A percentile compares a stretch with the other conserved stretches of the same genome.
These are phyloP conservation scores for Globisporangium barbulae DNA, from an alignment of 352 stramenopile species.

Conservation along the genomic window DNA sequence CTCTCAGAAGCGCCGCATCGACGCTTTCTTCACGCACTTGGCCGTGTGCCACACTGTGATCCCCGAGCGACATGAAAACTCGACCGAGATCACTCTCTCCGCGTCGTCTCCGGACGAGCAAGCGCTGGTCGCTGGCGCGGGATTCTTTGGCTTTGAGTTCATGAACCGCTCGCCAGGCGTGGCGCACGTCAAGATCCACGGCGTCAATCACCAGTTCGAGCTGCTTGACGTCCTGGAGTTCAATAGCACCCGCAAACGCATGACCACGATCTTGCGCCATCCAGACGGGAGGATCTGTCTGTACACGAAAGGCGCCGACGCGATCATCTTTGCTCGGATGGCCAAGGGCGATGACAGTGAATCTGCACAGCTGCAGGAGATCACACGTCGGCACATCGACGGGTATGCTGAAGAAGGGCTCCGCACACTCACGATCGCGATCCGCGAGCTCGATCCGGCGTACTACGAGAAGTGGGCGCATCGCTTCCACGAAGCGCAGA, in stretches of 20 bases:
- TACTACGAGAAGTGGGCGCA: constrained; percentile 56
- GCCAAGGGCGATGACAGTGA: constrained; percentile 23
- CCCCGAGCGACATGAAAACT: constrained; percentile 89
- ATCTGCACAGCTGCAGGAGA: constrained; percentile 31
- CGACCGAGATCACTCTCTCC: constrained; percentile 55
- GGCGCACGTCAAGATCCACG: constrained; percentile 47
- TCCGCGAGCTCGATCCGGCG: constrained; percentile 47
- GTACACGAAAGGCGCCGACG: constrained; percentile 75
- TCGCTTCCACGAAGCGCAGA: constrained; percentile 66
- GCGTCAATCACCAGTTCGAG: constrained; percentile 45
- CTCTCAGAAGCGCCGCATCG: constrained; percentile 48
- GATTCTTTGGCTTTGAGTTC: constrained; percentile 77
- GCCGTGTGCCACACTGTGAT: constrained; percentile 96
- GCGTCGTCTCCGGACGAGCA: constrained; percentile 86
- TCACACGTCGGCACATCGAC: constrained; percentile 64
- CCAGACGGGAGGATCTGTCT: constrained; percentile 56
- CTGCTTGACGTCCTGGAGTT: constrained; percentile 91
- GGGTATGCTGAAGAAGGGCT: constrained; percentile 85
- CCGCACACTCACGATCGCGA: constrained; percentile 82
- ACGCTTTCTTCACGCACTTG: constrained; percentile 84
- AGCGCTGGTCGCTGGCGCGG: constrained; percentile 74
- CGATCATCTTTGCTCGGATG: constrained; percentile 59
- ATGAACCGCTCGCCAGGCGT: constrained; percentile 57
- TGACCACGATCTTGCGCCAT: constrained; percentile 88
- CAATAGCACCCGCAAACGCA: constrained; percentile 91